Evolutionary conservation across 73 alveolate genomes (phyloP).

Genomic region (Stentor coeruleus): DNA sequence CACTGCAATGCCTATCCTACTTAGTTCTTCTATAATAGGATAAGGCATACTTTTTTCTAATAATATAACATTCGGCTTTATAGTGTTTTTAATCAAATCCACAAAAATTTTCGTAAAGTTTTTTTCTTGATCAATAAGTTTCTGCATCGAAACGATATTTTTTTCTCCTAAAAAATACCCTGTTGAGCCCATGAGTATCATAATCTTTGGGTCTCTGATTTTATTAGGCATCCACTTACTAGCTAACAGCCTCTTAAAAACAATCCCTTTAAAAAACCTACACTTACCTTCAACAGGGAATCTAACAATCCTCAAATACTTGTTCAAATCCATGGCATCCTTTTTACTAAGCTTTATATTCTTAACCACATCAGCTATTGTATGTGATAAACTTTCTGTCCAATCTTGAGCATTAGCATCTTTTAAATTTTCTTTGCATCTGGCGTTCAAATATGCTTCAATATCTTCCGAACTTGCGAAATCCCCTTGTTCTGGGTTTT

Average conservation of each 20-base stretch:
- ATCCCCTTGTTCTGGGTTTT: background rate
- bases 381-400: background rate
- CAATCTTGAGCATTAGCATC: background rate
- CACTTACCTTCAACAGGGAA: background rate
- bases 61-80: background rate
- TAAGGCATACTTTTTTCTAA: background rate
- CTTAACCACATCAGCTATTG: background rate
- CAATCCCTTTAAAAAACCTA: background rate
- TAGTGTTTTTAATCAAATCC: slow-evolving; percentile 4
- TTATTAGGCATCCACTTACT: background rate
- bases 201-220: background rate
- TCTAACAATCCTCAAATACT: background rate
- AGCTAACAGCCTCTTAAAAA: background rate
- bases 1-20: background rate
- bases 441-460: background rate
- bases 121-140: slow-evolving; percentile 14
- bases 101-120: background rate
- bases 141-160: slow-evolving; percentile 14
- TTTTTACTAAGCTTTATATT: background rate
- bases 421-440: background rate
- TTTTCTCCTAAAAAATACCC: background rate
- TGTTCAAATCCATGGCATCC: background rate
- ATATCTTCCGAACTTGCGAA: slow-evolving; percentile 16
- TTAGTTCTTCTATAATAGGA: background rate
- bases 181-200: background rate